These are phyloP conservation scores for Naganishia sp. DNA, from an alignment of 1,284 basidiomycete species.

Conservation along the genomic window DNA sequence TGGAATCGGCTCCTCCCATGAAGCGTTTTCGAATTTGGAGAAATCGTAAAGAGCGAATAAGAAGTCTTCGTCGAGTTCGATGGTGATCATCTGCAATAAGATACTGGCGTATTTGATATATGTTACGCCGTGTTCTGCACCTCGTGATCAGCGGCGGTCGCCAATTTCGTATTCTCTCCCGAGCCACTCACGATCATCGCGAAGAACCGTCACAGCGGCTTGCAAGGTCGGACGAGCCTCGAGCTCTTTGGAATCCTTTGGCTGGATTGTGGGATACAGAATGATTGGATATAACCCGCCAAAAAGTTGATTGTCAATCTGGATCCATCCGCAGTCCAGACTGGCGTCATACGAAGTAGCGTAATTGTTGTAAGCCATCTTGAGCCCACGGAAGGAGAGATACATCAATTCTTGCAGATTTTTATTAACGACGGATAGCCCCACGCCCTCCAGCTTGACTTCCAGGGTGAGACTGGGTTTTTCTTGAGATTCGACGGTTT, in stretches of 20 bases:
- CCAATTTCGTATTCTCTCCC: not conserved
- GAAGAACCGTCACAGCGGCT: constrained; percentile 81
- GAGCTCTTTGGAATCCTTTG: constrained; percentile 74
- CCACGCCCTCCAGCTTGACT: constrained; percentile 85
- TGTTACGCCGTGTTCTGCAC: constrained; percentile 83
- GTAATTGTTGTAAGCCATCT: constrained; percentile 84
- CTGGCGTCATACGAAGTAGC: constrained; percentile 77
- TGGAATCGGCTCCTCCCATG: constrained; percentile 74
- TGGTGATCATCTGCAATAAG: constrained; percentile 88
- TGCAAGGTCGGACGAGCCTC: constrained; percentile 91
- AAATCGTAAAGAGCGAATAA: constrained; percentile 91
- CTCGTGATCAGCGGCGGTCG: not conserved
- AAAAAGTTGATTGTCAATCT: constrained; percentile 97
- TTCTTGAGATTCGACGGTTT: constrained; percentile 75
- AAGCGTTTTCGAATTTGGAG: constrained; percentile 83
- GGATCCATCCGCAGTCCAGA: constrained; percentile 82
- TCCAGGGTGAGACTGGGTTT: constrained; percentile 68
- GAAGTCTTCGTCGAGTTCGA: constrained; percentile 97
- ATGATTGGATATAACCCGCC: constrained; percentile 95
- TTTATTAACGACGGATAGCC: constrained; percentile 88
- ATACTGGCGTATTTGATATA: constrained; percentile 98
- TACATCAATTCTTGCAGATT: constrained; percentile 89
- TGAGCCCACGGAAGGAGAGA: constrained; percentile 74
- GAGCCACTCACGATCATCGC: constrained; percentile 74
- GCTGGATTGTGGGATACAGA: constrained; percentile 88